Evolutionary conservation across 331 rosid species (phyloP).

Genomic region (Telfairia occidentalis): DNA sequence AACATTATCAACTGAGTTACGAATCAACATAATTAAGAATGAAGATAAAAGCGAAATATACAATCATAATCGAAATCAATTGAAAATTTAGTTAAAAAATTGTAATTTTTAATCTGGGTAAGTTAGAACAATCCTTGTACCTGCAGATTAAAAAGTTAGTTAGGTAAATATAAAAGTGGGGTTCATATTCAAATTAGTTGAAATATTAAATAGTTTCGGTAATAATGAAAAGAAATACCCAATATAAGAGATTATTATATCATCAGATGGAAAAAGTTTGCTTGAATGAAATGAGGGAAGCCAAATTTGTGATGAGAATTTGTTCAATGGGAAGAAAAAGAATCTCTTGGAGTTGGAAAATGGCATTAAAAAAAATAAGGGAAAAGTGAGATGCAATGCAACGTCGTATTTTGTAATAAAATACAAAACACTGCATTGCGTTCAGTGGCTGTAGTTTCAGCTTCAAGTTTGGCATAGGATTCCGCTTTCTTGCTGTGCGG

Average conservation of each 20-base stretch:
- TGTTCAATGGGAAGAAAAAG: background rate
- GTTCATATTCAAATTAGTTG: no score
- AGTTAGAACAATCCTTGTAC: no score
- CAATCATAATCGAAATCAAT: no score
- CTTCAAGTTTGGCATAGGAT: slow-evolving; percentile 5
- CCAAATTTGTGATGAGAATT: background rate
- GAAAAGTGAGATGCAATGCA: background rate
- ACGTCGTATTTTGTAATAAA: background rate
- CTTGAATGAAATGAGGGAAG: background rate
- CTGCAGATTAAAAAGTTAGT: no score
- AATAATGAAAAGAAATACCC: background rate
- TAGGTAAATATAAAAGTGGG: no score
- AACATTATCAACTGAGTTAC: background rate
- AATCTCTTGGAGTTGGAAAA: background rate
- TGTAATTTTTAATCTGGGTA: no score
- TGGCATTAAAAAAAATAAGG: background rate
- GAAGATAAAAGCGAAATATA: no score
- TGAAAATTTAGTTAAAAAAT: no score
- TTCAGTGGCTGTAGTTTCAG: background rate
- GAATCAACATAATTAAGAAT: no score
- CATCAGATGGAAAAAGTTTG: background rate
- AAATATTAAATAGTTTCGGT: no score
- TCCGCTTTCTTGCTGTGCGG: background rate
- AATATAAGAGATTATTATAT: background rate
- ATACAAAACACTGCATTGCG: background rate